Conservation (phyloP, 2,329 filamentous ascomycete species). For the Ceratocystiopsis sp. region DNA sequence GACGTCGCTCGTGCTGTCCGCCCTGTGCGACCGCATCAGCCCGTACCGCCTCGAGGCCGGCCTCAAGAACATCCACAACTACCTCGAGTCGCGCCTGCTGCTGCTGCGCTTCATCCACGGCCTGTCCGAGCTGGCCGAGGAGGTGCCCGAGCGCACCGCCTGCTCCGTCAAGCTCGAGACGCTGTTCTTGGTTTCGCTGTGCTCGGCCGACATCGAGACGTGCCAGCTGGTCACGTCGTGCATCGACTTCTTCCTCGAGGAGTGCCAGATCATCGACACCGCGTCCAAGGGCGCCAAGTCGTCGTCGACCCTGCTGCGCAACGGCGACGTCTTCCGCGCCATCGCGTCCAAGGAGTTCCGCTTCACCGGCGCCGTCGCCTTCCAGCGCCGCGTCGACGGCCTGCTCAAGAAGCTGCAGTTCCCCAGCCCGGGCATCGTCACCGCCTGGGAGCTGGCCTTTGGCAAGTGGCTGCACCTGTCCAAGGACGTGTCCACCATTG, state of each 20-base stretch:
- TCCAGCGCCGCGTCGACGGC: conserved; percentile 47
- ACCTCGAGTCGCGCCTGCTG: conserved; percentile 36
- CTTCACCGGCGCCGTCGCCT: conserved; percentile 52
- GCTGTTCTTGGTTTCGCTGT: conserved; percentile 44
- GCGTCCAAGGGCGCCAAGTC: conserved; percentile 32
- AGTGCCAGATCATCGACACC: conserved; percentile 37
- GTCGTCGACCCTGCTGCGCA: conserved; percentile 37
- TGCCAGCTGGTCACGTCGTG: conserved; percentile 48
- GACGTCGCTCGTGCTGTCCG: conserved; percentile 30
- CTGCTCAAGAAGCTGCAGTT: conserved; percentile 42
- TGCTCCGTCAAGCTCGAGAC: conserved; percentile 43
- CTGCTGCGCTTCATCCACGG: conserved; percentile 39
- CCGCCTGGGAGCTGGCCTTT: conserved; percentile 50
- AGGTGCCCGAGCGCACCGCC: conserved; percentile 35
- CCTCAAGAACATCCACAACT: conserved; percentile 33
- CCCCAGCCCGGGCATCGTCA: conserved; percentile 48
- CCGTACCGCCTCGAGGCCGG: conserved; percentile 25
- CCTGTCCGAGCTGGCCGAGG: conserved; percentile 33
- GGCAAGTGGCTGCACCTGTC: conserved; percentile 47
- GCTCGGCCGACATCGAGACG: conserved; percentile 46
- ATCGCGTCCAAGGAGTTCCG: conserved; percentile 46
- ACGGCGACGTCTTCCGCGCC: conserved; percentile 42
- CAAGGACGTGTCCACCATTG: conserved; percentile 40
- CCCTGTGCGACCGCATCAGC: conserved; percentile 31
- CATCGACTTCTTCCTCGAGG: conserved; percentile 44